phyloP scores from a whole-genome alignment of 176 grass and related monocot species.

The Ampelocalamus luodianensis region DNA sequence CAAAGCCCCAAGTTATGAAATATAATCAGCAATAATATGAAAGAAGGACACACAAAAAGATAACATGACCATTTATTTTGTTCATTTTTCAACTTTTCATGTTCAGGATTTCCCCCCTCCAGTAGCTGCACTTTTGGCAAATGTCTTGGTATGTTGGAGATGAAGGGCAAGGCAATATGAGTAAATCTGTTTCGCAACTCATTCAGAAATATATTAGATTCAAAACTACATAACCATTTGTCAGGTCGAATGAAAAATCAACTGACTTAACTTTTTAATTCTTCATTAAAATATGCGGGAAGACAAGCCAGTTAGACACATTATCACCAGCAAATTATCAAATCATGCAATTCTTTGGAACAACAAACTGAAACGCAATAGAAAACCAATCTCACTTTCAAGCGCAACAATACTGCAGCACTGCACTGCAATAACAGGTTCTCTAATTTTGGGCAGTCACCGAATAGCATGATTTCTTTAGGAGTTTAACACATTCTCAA shows the following conservation, averaged over 20 bases:
- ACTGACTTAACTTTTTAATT: background rate
- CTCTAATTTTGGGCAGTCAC: background rate
- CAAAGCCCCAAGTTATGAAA: too few relatives aligned
- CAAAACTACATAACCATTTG: background rate
- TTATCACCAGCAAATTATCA: background rate
- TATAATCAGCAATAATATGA: background rate
- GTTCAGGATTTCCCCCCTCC: background rate
- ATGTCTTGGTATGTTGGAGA: background rate
- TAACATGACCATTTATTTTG: background rate
- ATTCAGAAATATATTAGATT: conserved; percentile 1
- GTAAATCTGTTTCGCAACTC: background rate
- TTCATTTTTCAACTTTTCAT: background rate
- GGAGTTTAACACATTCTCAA: background rate
- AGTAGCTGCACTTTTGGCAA: background rate
- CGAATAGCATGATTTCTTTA: background rate
- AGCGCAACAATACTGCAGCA: background rate
- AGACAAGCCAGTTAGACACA: background rate
- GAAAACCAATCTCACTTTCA: conserved; percentile 4
- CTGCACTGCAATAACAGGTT: background rate
- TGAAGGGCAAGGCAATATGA: background rate
- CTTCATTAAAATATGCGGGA: background rate
- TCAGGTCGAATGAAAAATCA: background rate
- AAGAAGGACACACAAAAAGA: background rate
- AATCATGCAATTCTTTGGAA: background rate
- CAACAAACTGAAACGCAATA: conserved; percentile 4